Evolutionary conservation across 2,329 filamentous ascomycete genomes (phyloP), one percentile per base, ranked within the genome.

Genomic region (Didymella keratinophila): DNA sequence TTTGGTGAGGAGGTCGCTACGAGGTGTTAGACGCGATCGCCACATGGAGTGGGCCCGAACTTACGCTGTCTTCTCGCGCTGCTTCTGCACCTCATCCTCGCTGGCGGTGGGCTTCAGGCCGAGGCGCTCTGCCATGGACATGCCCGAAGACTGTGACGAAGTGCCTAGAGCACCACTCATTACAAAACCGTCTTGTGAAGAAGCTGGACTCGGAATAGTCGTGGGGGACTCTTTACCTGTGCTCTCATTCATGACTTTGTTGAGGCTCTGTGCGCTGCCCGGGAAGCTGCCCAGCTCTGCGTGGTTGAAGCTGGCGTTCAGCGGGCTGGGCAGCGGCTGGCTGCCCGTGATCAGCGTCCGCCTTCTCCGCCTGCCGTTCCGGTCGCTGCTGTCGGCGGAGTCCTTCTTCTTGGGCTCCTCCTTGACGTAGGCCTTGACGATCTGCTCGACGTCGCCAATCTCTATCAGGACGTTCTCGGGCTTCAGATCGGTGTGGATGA

Each of bases 391-490:
- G 78, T 95, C 95, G 77, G 94, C 94, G 61, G 90, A 89, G 50
- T 87, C 84, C 69, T 86, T 86, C 68, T 86, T 81, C 62, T 78
- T 77, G 20, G 81, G 53, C 48, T 95, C 91, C 62, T 88, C 91
- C 78, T 97, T 94, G 54, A 99, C 94, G 64, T 96, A 94, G 60
- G 91, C 93, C 79, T 97, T 94, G 58, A 99, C 95, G 63, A 98
- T 98, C 78, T 98, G 92, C 81, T 99, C 95, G 48, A 99, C 95
- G 70, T 99, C 95, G 66, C 95, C 95, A 73, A 99, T 98, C 80
- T 99, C 95, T 75, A 99, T 98, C 65, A 99, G 83, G 30, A 99
- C 95, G 74, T 99, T 99, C 77, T 99, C 95, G 46, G 95, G 95
- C 79, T 99, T 97, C 68, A 98, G 81, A 75, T 97, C 94, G 60